Percentiles rank a stretch among this genome's conserved stretches.
Evolutionary conservation across 108 stramenopile genomes (phyloP).

Genomic region (Skeletonema marinoi): DNA sequence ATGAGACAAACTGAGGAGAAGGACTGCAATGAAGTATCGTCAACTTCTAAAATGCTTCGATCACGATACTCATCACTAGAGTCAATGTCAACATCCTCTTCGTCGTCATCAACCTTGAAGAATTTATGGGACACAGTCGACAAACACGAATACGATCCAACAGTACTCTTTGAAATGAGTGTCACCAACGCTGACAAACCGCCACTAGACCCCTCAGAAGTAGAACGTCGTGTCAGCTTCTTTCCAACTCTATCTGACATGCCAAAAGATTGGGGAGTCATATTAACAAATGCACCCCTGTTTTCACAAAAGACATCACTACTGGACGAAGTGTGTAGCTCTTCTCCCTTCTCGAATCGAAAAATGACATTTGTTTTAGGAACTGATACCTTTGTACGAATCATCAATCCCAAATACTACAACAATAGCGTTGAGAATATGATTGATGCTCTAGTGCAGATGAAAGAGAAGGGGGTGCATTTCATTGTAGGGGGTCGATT

Average conservation of each 20-base stretch:
- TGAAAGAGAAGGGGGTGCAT: slow-evolving; percentile 62
- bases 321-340: slow-evolving; percentile 29
- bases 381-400: slow-evolving; percentile 85
- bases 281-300: slow-evolving; percentile 79
- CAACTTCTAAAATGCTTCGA: background rate
- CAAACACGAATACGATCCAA: slow-evolving; percentile 16
- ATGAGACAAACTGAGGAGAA: slow-evolving; percentile 16
- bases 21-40: background rate
- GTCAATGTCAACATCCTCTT: background rate
- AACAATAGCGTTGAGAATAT: slow-evolving; percentile 52
- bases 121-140: slow-evolving; percentile 37
- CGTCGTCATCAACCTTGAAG: slow-evolving; percentile 29
- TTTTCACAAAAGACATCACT: slow-evolving; percentile 66
- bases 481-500: slow-evolving; percentile 85
- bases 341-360: slow-evolving; percentile 3
- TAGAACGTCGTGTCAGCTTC: slow-evolving; percentile 49
- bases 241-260: slow-evolving; percentile 58
- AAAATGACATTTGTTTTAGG: slow-evolving; percentile 82
- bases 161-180: slow-evolving; percentile 81
- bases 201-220: slow-evolving; percentile 60
- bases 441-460: slow-evolving; percentile 55
- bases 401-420: slow-evolving; percentile 92
- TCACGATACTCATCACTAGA: background rate
- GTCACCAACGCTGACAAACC: slow-evolving; percentile 88
- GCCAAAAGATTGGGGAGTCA: slow-evolving; percentile 79